phyloP scores from a whole-genome alignment of 176 grass and related monocot species.

The Alloteropsis semialata region DNA sequence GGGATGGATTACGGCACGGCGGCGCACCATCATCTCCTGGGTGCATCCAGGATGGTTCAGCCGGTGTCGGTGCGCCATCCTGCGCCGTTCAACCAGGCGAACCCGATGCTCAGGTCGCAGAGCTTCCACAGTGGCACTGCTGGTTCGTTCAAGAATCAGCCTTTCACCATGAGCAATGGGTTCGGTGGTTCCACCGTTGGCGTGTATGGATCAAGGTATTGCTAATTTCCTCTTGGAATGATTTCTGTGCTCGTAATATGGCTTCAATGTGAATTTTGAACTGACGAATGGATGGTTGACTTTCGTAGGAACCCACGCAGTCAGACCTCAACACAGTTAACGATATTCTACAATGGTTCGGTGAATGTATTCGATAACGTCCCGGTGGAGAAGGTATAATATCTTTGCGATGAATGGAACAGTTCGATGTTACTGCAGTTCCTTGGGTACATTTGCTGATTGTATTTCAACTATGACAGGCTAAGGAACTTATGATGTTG shows the following conservation, averaged over 20 bases:
- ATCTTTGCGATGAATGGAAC: not conserved
- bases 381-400: slow-evolving; percentile 61
- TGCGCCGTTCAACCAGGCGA: slow-evolving; percentile 29
- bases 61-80: slow-evolving; percentile 25
- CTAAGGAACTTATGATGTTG: slow-evolving; percentile 63
- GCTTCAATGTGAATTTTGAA: not conserved
- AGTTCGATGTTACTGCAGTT: slow-evolving; percentile 6
- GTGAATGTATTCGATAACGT: slow-evolving; percentile 82
- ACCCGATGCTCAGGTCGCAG: slow-evolving; percentile 46
- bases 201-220: slow-evolving; percentile 40
- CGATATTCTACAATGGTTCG: slow-evolving; percentile 75
- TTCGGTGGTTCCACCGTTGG: slow-evolving; percentile 43
- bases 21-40: slow-evolving; percentile 29
- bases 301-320: slow-evolving; percentile 41
- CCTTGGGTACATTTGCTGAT: slow-evolving; percentile 21
- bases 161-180: slow-evolving; percentile 23
- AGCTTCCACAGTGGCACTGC: slow-evolving; percentile 23
- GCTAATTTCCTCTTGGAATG: not conserved
- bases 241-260: not conserved
- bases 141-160: slow-evolving; percentile 34
- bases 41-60: slow-evolving; percentile 39
- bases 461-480: slow-evolving; percentile 39
- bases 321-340: slow-evolving; percentile 47
- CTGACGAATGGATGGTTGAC: slow-evolving; percentile 27
- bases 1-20: slow-evolving; percentile 21